These are phyloP conservation scores for Populus nigra DNA, from an alignment of 345 rosid genomes.

Conservation along the genomic window DNA sequence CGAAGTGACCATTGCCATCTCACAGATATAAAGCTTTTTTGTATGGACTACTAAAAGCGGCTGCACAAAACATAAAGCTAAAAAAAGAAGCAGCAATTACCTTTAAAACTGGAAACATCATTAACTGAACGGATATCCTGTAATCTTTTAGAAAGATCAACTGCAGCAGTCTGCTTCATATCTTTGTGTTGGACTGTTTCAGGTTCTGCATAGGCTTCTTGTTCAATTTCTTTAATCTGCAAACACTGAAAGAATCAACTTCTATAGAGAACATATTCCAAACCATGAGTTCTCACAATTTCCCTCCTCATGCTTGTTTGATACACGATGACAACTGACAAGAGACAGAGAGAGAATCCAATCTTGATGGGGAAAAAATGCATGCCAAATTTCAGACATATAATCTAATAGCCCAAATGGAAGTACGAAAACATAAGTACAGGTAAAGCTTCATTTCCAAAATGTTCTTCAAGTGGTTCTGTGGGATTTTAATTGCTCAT, in stretches of 20 bases:
- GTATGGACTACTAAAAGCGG: neutral
- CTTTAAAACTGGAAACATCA: slow-evolving; percentile 76
- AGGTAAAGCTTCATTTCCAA: neutral
- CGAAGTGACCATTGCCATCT: neutral
- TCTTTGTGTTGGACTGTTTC: slow-evolving; percentile 52
- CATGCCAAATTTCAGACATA: neutral
- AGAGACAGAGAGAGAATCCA: neutral
- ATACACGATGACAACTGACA: neutral
- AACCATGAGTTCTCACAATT: neutral
- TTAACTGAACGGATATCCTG: slow-evolving; percentile 57
- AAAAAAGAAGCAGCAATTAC: slow-evolving; percentile 29
- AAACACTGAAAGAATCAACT: slow-evolving; percentile 4
- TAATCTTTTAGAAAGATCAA: slow-evolving; percentile 86
- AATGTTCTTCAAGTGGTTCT: neutral
- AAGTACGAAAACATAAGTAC: neutral
- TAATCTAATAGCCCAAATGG: neutral
- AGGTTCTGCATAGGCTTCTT: slow-evolving; percentile 52
- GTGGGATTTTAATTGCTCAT: neutral
- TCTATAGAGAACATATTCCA: neutral
- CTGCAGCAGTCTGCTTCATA: slow-evolving; percentile 60
- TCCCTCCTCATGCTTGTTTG: neutral
- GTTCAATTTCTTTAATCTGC: slow-evolving; percentile 85
- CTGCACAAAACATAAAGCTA: neutral
- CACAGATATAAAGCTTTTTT: neutral
- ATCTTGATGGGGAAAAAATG: neutral